A percentile compares a stretch with the other conserved stretches of the same genome.
Conservation (phyloP, 768 basidiomycete genomes). For the Polyporus arcularius region DNA sequence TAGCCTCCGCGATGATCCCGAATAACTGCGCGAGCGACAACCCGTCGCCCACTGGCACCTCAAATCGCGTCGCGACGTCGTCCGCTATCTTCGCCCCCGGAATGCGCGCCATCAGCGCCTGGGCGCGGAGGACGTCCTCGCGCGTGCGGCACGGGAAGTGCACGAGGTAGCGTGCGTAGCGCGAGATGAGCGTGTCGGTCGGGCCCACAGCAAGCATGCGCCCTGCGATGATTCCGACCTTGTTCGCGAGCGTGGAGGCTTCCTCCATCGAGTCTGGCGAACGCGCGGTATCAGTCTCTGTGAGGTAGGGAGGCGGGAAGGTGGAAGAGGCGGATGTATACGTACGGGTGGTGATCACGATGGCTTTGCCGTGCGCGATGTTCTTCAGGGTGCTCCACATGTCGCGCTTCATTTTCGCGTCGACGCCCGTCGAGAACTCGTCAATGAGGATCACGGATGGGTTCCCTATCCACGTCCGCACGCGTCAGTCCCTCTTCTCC, state of each 20-base stretch:
- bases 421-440: slow-evolving; percentile 82
- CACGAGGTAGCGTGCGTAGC: slow-evolving; percentile 77
- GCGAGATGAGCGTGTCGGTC: slow-evolving; percentile 58
- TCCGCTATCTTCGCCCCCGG: slow-evolving; percentile 68
- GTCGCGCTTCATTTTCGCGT: slow-evolving; percentile 81
- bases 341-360: slow-evolving; percentile 72
- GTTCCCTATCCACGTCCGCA: slow-evolving; percentile 49
- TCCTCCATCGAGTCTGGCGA: slow-evolving; percentile 79
- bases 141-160: slow-evolving; percentile 70
- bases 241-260: slow-evolving; percentile 72
- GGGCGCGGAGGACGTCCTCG: slow-evolving; percentile 59
- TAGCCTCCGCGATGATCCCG: background rate
- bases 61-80: slow-evolving; percentile 75
- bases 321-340: slow-evolving; percentile 5
- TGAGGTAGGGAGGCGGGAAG: too few relatives aligned
- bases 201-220: slow-evolving; percentile 72
- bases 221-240: slow-evolving; percentile 78
- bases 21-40: background rate
- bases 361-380: slow-evolving; percentile 66
- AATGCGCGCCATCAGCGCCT: slow-evolving; percentile 58
- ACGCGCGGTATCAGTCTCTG: too few relatives aligned
- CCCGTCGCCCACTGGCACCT: slow-evolving; percentile 54
- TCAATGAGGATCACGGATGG: slow-evolving; percentile 79
- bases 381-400: slow-evolving; percentile 77
- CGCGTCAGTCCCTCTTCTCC: background rate